Evolutionary conservation across 1,284 basidiomycete species (phyloP), one percentile per base, ranked within the genome.

Genomic region (Schizophyllum commune): DNA sequence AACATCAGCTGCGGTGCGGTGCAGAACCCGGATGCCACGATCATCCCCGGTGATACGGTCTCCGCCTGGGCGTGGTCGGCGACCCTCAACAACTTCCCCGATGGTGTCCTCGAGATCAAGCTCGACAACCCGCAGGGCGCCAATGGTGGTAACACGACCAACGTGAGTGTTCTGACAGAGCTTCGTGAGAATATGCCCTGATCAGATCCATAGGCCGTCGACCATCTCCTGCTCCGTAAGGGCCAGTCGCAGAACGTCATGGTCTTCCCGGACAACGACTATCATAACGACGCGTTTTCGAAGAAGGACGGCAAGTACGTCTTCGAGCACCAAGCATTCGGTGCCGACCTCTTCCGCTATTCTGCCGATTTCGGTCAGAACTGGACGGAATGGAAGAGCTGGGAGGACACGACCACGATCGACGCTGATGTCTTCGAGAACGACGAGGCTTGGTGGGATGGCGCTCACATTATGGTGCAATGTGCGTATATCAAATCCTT

Each of bases 271-370:
- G 79, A 84, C 34, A 82, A 83, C 32, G 91, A 94, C 68, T 95
- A 94, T 70, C 83, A 89, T 71, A 79, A 75, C 54, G 76, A 74
- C 69, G 79, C 79, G 20, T 78, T 81, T 59, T 77, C 81, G 7
- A 75, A 82, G 53, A 20, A 55, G 53, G 27, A 20, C 64, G 85
- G 82, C 56, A 75, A 85, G 65, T 93, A 89, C 72, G 84, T 80
- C 2, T 91, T 93, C 71, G 84, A 83, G 1, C 93, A 96, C 75
- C 83, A 82, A 56, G 93, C 93, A 2, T 81, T 82, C 56, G 94
- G 94, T 58, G 93, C 94, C n/a, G 92, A 96, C 66, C 84, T 76
- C 77, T 88, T 92, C 78, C 83, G 94, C 56, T 95, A 93, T 73
- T 88, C 90, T 8, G 83, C 84, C 75, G 88, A 95, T 75, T 96